Base-by-base conservation (phyloP, 2,329 filamentous ascomycete genomes). In the Trichoderma sp. region DNA sequence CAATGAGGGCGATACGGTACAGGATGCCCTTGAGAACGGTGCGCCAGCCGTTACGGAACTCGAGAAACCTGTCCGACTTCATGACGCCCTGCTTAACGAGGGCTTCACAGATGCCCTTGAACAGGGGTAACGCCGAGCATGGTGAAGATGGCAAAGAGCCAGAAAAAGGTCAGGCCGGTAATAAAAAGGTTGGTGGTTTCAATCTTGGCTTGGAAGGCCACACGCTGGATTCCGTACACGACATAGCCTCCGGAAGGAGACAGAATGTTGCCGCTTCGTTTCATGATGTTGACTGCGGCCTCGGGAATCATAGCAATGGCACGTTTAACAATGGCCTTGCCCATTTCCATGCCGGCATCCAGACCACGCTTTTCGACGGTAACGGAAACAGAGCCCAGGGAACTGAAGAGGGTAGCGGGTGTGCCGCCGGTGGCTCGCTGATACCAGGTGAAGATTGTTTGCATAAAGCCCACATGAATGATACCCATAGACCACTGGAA, bases 401-500 rank as follows among this genome's bases (percentile, higher is more conserved):
- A 89, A 70, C 92, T 90, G 54, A 97, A 87, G 35, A 96, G 84
- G 17, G 88, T 91, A 5, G 92, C 89, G 0, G 94, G 92, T 0
- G 87, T 93, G 70, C 94, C 94, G 64, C 94, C 94, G 2, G 94
- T 98, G 4, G 94, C 88, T 70, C 94, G 91, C 81, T 97, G 94
- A 77, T 97, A 98, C 94, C 94, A 98, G 37, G 93, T 97, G 70
- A 93, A 92, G 75, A 97, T 92, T 56, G 84, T 84, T 81, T 98
- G 93, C 81, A 97, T 86, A 78, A 97, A 97, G 17, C 83, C 84
- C 45, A 97, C 85, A 63, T 87, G 87, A 74, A 98, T 97, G 74
- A 98, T 93, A 73, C 94, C 94, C 92, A 98, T 95, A 75, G 91
- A 96, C 94, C 94, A 98, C 77, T 96, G 92, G 82, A 98, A 97